Base-by-base conservation (phyloP, 2,329 filamentous ascomycete species). In the Aspergillus pseudoterreus region DNA sequence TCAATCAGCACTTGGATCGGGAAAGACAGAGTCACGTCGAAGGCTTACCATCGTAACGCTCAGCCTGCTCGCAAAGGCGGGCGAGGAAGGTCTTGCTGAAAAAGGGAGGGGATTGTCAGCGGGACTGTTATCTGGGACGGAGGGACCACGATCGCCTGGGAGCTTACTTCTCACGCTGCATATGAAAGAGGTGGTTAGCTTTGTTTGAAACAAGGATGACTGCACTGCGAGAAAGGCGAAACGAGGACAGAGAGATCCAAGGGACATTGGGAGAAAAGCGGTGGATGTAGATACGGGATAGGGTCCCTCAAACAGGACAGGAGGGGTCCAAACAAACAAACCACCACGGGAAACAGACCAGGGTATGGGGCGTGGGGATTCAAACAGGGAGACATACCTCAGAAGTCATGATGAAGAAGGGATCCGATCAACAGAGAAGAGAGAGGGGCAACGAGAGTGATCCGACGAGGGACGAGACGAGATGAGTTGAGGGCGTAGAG, bases 61-160 rank as follows among this genome's bases (percentile, higher is more conserved):
- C 94, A 75, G 94, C 94, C 86, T 99, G 94, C 89, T 97, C 94
- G 84, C 94, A 97, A 75, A 99, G 91, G 82, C 94, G 87, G 78
- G 94, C 94, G 77, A 97, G 90, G 85, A 97, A 97, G 74, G 94
- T 97, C 87, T 97, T 97, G 88, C 91, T 96, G 75, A 73, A 60
- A 47, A 35, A 57, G 45, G 51, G 43, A 58, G 58, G 53, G 51
- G 55, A 42, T 6, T 51, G 69, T 79, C 63, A 78, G 70, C 67
- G 52, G 43, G 49, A 45, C 50, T 62, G 55, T 60, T 49, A 58
- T 52, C 48, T 46, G 45, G 43, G 47, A 41, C 30, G 46, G 47
- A 52, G 51, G 43, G 57, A 53, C 39, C 39, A 14, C n/a, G 39
- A 42, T 42, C 39, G 52, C 54, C 57, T 75, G 75, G 22, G 71